phyloP scores from a whole-genome alignment of 1,139 yeast genomes.

The Meyerozyma athensensis region DNA sequence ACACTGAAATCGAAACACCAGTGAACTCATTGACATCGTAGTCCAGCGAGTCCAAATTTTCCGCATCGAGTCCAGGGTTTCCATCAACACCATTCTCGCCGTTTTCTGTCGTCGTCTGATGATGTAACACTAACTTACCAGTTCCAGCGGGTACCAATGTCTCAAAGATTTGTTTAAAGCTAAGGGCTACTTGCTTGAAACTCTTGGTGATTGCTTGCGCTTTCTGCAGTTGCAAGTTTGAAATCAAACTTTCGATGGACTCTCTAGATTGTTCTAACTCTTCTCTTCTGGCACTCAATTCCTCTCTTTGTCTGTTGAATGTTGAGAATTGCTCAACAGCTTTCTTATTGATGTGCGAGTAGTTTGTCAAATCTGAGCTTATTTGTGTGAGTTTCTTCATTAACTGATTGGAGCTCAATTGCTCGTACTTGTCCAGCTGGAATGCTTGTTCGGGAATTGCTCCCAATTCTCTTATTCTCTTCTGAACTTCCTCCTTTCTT shows the following conservation, averaged over 20 bases:
- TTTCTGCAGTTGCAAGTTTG: slow-evolving; percentile 71
- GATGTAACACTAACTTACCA: slow-evolving; percentile 69
- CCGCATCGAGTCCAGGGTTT: slow-evolving; percentile 18
- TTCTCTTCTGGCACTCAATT: slow-evolving; percentile 55
- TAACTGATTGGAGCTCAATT: slow-evolving; percentile 49
- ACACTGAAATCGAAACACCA: slow-evolving; percentile 85
- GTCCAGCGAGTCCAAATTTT: slow-evolving; percentile 10
- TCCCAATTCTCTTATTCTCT: slow-evolving; percentile 77
- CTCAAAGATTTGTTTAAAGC: slow-evolving; percentile 72
- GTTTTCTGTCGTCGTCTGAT: slow-evolving; percentile 17
- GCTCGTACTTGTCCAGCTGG: slow-evolving; percentile 34
- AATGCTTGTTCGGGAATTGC: slow-evolving; percentile 86
- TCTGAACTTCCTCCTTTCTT: slow-evolving; percentile 69
- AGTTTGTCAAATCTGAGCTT: slow-evolving; percentile 56
- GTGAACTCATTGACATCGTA: slow-evolving; percentile 50
- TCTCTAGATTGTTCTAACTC: slow-evolving; percentile 69
- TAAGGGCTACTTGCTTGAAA: slow-evolving; percentile 68
- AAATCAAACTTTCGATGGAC: slow-evolving; percentile 70
- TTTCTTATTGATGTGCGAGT: slow-evolving; percentile 79
- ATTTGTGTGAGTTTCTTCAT: slow-evolving; percentile 52
- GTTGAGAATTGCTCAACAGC: slow-evolving; percentile 82
- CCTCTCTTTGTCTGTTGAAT: slow-evolving; percentile 70
- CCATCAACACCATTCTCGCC: slow-evolving; percentile 18
- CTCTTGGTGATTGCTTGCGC: slow-evolving; percentile 79
- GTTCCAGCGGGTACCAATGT: slow-evolving; percentile 79